Conservation (phyloP, 441 rosid species). For the Viola pubescens region DNA sequence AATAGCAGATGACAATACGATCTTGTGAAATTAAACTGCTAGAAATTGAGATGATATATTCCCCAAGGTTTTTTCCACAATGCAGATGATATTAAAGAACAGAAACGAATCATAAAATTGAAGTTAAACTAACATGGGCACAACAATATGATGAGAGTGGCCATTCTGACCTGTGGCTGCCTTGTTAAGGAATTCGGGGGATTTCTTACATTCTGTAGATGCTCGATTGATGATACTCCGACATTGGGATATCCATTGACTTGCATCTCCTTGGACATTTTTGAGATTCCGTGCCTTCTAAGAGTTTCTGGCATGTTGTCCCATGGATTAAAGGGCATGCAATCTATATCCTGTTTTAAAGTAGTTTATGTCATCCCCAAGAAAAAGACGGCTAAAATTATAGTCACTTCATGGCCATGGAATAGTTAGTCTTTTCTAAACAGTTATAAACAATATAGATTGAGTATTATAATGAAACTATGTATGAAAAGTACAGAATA, state of each 20-base stretch:
- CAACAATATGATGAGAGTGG: neutral
- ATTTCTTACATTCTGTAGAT: constrained; percentile 30
- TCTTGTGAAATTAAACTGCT: neutral
- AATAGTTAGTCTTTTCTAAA: too few species aligned
- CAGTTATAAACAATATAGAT: too few species aligned
- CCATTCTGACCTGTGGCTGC: constrained; percentile 35
- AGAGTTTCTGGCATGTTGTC: constrained; percentile 93
- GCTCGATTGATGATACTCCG: constrained; percentile 39
- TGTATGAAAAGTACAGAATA: too few species aligned
- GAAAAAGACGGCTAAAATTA: neutral
- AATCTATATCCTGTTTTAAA: constrained; percentile 82
- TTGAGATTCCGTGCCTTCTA: constrained; percentile 42
- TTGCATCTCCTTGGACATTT: constrained; percentile 40
- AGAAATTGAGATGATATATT: neutral
- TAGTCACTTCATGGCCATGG: too few species aligned
- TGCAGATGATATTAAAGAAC: too few species aligned
- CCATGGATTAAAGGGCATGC: constrained; percentile 86
- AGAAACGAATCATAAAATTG: neutral
- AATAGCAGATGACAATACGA: neutral
- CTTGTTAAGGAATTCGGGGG: constrained; percentile 36
- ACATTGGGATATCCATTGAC: constrained; percentile 42
- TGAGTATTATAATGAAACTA: too few species aligned
- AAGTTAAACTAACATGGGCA: neutral
- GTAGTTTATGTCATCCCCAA: constrained; percentile 12
- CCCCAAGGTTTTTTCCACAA: neutral